Conservation (phyloP, 148 eudicot genomes). For the Rhododendron vialii region DNA sequence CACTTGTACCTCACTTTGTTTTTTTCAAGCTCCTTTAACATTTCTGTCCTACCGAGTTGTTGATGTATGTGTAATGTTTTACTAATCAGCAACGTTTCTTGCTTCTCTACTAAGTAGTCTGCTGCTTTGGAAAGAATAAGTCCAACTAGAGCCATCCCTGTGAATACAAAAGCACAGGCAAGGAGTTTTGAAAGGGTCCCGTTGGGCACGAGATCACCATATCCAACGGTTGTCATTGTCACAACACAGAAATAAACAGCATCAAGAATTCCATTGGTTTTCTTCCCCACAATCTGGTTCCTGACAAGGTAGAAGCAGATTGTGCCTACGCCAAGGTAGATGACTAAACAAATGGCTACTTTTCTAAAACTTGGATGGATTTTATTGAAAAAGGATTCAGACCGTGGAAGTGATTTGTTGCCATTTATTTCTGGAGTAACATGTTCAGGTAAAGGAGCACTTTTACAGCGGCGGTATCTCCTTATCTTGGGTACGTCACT, state of each 20-base stretch:
- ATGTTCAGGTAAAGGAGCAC: slow-evolving; percentile 49
- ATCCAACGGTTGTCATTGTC: slow-evolving; percentile 94
- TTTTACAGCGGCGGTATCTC: slow-evolving; percentile 51
- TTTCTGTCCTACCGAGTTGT: slow-evolving; percentile 33
- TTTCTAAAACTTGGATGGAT: slow-evolving; percentile 59
- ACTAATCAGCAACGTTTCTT: slow-evolving; percentile 48
- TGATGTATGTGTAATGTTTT: slow-evolving; percentile 45
- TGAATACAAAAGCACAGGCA: slow-evolving; percentile 80
- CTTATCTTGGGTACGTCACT: slow-evolving; percentile 29
- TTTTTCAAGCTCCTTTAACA: slow-evolving; percentile 52
- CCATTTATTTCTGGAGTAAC: slow-evolving; percentile 29
- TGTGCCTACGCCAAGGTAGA: slow-evolving; percentile 50
- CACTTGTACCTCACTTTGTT: slow-evolving; percentile 58
- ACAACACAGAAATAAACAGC: slow-evolving; percentile 82
- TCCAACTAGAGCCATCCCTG: slow-evolving; percentile 71
- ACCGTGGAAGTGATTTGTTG: slow-evolving; percentile 11
- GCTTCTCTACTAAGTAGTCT: slow-evolving; percentile 83
- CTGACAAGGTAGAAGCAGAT: slow-evolving; percentile 56
- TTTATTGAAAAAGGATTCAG: slow-evolving; percentile 26
- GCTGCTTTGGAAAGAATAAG: slow-evolving; percentile 63
- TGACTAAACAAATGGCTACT: slow-evolving; percentile 35
- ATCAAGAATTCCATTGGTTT: slow-evolving; percentile 65
- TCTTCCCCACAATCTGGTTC: slow-evolving; percentile 53
- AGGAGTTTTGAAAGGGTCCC: slow-evolving; percentile 56
- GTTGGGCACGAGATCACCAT: slow-evolving; percentile 82